A percentile compares a stretch with the other conserved stretches of the same genome.
These are phyloP conservation scores for Hypoxylon sp. DNA, from an alignment of 2,329 filamentous ascomycete genomes.

Conservation along the genomic window DNA sequence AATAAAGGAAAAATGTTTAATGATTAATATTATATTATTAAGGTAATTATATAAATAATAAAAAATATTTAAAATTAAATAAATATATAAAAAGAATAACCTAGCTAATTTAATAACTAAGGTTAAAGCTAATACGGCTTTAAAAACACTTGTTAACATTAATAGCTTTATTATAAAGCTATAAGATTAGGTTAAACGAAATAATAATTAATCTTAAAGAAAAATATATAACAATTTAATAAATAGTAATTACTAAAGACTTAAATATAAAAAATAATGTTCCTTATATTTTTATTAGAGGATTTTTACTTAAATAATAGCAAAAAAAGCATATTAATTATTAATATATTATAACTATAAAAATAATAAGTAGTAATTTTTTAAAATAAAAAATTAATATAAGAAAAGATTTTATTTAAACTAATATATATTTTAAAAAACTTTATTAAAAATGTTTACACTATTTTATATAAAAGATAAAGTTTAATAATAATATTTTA, in stretches of 20 bases:
- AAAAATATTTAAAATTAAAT: slow-evolving; percentile 5
- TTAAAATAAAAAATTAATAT: neutral
- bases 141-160: neutral
- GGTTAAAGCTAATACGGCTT: neutral
- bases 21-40: slow-evolving; percentile 5
- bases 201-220: no score
- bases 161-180: neutral
- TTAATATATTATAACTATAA: no score
- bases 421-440: no score
- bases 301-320: neutral
- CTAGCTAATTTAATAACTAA: slow-evolving; percentile 11
- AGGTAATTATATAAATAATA: neutral
- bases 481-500: no score
- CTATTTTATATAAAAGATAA: neutral
- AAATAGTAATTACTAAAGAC: neutral
- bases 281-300: neutral
- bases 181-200: neutral
- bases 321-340: neutral
- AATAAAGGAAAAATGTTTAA: slow-evolving; percentile 1
- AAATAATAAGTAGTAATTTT: neutral
- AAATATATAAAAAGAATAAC: slow-evolving; percentile 10
- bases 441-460: no score
- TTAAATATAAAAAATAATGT: neutral
- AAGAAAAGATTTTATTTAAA: neutral
- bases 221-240: neutral